Evolutionary conservation across 805 yeast genomes (phyloP).

Genomic region (Saturnispora hagleri): DNA sequence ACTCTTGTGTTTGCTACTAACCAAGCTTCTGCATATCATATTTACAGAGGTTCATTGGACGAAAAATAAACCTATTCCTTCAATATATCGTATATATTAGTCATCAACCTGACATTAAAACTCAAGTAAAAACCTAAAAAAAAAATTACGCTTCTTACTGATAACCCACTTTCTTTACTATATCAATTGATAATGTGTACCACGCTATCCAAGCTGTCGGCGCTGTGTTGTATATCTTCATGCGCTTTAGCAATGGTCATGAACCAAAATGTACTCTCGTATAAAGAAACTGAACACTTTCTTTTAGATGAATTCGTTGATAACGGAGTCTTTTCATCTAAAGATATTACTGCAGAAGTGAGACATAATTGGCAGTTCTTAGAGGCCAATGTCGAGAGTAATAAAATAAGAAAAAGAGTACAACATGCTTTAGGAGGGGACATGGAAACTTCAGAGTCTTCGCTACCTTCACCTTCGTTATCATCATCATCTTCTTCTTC

Average conservation of each 20-base stretch:
- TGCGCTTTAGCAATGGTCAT: background rate
- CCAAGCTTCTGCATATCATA: slow-evolving; percentile 72
- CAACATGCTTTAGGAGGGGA: background rate
- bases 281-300: slow-evolving; percentile 2
- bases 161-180: background rate
- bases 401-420: background rate
- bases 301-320: slow-evolving; percentile 7
- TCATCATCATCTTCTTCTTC: background rate
- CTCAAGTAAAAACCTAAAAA: background rate
- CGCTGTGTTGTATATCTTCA: background rate
- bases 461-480: background rate
- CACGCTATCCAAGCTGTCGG: background rate
- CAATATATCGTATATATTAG: background rate
- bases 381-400: slow-evolving; percentile 5
- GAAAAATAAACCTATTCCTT: background rate
- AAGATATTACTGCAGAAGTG: slow-evolving; percentile 2
- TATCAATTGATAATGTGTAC: background rate
- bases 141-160: background rate
- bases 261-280: slow-evolving; percentile 3
- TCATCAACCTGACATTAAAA: background rate
- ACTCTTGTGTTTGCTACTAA: slow-evolving; percentile 73
- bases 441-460: background rate
- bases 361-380: slow-evolving; percentile 10
- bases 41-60: slow-evolving; percentile 32
- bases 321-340: slow-evolving; percentile 6